Base-by-base conservation (phyloP, 768 basidiomycete genomes). In the Lactifluus subvellereus region DNA sequence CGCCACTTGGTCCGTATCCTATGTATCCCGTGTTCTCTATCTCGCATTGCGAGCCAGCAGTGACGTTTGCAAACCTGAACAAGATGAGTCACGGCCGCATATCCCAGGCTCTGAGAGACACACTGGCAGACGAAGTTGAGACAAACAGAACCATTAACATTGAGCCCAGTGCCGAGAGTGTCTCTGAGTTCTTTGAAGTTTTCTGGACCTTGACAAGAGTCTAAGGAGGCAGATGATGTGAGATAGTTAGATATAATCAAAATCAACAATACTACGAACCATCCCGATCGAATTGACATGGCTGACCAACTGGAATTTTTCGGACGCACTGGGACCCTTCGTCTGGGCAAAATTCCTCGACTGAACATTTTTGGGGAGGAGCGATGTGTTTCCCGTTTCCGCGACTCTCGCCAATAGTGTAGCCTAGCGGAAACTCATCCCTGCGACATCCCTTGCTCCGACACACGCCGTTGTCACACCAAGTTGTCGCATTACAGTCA, bases 261-360 rank as follows among this genome's bases (percentile, higher is more conserved):
- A 38, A 4, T 52, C 50, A 43, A 51, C 16, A 16, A 54, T 20
- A 52, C 40, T 7, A 69, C 79, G 59, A 62, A 89, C 92, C 91
- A 73, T 94, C 92, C 57, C 92, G 85, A 71, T 94, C 89, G 62
- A 94, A 82, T 73, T 94, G 91, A 75, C 92, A 94, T 33, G 80
- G 71, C 65, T 83, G 86, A 32, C 79, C 85, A 3, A 91, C 84
- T 1, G 80, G 59, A 16, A 89, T 76, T 38, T 86, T 67, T 6
- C 74, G 66, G 69, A 86, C 82, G 75, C 92, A 95, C 8, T 72
- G 76, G 66, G 85, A 84, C 62, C 82, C 84, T 75, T 94, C 94
- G 69, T 94, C 91, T 0, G 91, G 91, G 73, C 92, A 94, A 73
- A 94, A 94, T 69, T 82, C 71, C 20, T 83, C 86, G 37, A 68